Conservation (phyloP, 306 rosid species). For the Psophocarpus tetragonolobus region DNA sequence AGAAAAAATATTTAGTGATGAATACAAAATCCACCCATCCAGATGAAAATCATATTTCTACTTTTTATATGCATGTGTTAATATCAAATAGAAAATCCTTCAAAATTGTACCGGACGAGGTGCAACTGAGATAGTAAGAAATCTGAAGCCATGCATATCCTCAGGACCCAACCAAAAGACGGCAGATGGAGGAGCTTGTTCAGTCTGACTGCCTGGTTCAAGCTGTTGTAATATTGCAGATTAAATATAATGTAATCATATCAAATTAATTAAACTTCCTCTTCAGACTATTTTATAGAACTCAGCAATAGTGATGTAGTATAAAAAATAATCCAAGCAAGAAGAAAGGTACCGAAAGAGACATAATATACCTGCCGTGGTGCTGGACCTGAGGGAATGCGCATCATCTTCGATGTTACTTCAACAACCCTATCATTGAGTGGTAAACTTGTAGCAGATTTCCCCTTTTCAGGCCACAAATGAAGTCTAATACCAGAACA, state of each 20-base stretch:
- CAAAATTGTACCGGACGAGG: slow-evolving; percentile 89
- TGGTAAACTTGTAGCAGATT: slow-evolving; percentile 61
- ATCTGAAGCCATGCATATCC: slow-evolving; percentile 92
- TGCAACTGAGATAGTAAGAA: slow-evolving; percentile 94
- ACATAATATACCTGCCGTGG: slow-evolving; percentile 77
- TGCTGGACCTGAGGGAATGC: slow-evolving; percentile 97
- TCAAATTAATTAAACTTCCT: slow-evolving; percentile 24
- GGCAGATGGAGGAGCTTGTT: slow-evolving; percentile 96
- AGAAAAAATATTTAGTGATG: background rate
- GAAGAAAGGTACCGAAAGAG: slow-evolving; percentile 19
- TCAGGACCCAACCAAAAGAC: slow-evolving; percentile 79
- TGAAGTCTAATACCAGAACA: slow-evolving; percentile 97
- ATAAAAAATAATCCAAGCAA: slow-evolving; percentile 27
- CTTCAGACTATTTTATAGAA: slow-evolving; percentile 23
- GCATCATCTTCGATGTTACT: slow-evolving; percentile 92
- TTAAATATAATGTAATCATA: slow-evolving; percentile 38
- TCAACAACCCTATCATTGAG: slow-evolving; percentile 64
- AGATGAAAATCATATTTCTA: slow-evolving; percentile 21
- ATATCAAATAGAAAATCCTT: slow-evolving; percentile 28
- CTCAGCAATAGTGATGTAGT: slow-evolving; percentile 5
- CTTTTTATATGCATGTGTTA: slow-evolving; percentile 10
- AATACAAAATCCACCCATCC: slow-evolving; percentile 10
- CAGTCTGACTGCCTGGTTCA: slow-evolving; percentile 99
- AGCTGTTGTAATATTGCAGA: slow-evolving; percentile 52
- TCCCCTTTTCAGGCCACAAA: slow-evolving; percentile 90